phyloP scores from a whole-genome alignment of 352 stramenopile species.

The Globisporangium radiosum region DNA sequence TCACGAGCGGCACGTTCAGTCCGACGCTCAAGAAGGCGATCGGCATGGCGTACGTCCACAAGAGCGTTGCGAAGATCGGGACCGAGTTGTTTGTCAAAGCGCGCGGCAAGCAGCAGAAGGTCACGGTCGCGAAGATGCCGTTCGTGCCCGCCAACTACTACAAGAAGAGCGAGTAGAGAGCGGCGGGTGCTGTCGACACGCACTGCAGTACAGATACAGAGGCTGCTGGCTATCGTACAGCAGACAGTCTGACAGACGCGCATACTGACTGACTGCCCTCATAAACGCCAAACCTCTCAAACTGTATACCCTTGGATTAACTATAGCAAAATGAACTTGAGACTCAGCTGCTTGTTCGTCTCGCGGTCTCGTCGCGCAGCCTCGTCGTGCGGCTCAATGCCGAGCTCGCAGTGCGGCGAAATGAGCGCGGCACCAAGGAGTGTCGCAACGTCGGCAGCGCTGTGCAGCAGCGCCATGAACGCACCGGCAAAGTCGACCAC shows the following conservation, averaged over 20 bases:
- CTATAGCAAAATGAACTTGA: constrained; percentile 67
- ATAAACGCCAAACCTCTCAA: too few species aligned
- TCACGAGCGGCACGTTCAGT: constrained; percentile 97
- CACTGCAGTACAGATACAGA: too few species aligned
- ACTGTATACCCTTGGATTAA: too few species aligned
- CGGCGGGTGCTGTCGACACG: too few species aligned
- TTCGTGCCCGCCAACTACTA: constrained; percentile 97
- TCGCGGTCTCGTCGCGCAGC: constrained; percentile 23
- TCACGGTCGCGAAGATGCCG: constrained; percentile 96
- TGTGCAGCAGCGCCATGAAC: constrained; percentile 40
- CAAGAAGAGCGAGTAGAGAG: constrained; percentile 35
- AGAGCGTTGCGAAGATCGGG: constrained; percentile 84
- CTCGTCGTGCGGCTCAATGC: constrained; percentile 43
- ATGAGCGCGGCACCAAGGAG: constrained; percentile 45
- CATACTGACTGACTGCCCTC: too few species aligned
- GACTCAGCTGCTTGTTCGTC: constrained; percentile 54
- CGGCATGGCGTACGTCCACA: constrained; percentile 98
- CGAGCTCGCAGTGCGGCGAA: constrained; percentile 47
- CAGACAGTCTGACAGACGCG: too few species aligned
- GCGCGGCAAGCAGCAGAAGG: constrained; percentile 92
- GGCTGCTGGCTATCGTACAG: too few species aligned
- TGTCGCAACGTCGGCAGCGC: constrained; percentile 20
- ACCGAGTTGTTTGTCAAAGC: constrained; percentile 94
- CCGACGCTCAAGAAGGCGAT: constrained; percentile 95
- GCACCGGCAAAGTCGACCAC: constrained; percentile 49